Evolutionary conservation across 768 basidiomycete species (phyloP).

Genomic region (Leucogyrophana mollusca): DNA sequence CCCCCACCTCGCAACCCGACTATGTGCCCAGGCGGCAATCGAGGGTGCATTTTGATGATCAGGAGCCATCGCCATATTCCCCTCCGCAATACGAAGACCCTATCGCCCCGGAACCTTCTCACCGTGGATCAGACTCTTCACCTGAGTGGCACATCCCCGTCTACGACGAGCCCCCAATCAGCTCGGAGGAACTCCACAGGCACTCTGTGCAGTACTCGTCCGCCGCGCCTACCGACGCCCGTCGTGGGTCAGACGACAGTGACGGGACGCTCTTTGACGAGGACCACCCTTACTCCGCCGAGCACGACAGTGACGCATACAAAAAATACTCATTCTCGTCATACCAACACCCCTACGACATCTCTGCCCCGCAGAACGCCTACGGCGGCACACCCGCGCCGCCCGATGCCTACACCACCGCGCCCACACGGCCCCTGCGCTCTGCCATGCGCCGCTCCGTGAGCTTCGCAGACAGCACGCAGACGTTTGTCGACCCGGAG

Average conservation of each 20-base stretch:
- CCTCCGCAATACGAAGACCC: no score
- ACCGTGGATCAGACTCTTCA: no score
- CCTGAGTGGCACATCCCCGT: no score
- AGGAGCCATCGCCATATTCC: no score
- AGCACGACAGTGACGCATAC: slow-evolving; percentile 25
- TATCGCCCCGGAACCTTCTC: no score
- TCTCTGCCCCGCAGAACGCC: slow-evolving; percentile 47
- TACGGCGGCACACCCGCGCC: slow-evolving; percentile 30
- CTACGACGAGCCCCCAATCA: no score
- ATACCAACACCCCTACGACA: slow-evolving; percentile 61
- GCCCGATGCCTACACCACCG: slow-evolving; percentile 8
- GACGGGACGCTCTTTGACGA: slow-evolving; percentile 36
- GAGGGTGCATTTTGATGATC: no score
- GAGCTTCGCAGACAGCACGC: slow-evolving; percentile 36
- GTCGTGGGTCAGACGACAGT: slow-evolving; percentile 35
- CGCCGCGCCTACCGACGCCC: slow-evolving; percentile 12
- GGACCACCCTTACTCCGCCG: slow-evolving; percentile 15
- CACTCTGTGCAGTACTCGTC: neutral
- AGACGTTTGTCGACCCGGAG: slow-evolving; percentile 20
- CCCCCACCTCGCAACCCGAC: no score
- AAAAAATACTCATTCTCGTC: slow-evolving; percentile 51
- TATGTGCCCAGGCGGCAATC: no score
- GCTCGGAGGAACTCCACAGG: no score
- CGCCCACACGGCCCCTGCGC: slow-evolving; percentile 12
- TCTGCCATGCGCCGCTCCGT: slow-evolving; percentile 29